phyloP scores from a whole-genome alignment of 2,329 filamentous ascomycete species.

The Aspergillus awamori region DNA sequence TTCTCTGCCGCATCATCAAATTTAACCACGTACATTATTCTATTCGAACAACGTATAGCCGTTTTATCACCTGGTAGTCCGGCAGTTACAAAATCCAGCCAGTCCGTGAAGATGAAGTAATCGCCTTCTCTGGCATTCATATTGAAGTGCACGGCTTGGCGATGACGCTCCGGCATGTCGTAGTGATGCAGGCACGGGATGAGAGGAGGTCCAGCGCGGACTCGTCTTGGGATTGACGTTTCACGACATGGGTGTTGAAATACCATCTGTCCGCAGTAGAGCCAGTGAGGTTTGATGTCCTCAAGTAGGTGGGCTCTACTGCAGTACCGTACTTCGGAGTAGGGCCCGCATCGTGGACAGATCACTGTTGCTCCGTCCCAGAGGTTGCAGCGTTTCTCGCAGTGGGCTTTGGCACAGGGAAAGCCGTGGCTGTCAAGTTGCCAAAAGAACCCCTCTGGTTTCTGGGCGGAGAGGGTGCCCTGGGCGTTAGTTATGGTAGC shows the following conservation, averaged over 20 bases:
- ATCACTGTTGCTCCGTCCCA: constrained; percentile 37
- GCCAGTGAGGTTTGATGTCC: constrained; percentile 43
- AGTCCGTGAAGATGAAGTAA: constrained; percentile 42
- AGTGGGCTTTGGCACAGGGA: constrained; percentile 34
- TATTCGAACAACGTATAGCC: constrained; percentile 28
- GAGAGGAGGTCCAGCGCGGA: constrained; percentile 28
- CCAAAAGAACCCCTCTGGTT: constrained; percentile 28
- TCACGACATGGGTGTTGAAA: constrained; percentile 27
- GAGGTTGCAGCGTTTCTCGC: constrained; percentile 34
- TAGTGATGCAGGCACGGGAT: constrained; percentile 32
- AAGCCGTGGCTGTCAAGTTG: constrained; percentile 57
- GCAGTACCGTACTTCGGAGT: constrained; percentile 44
- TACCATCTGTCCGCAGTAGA: constrained; percentile 22
- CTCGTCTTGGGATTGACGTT: constrained; percentile 23
- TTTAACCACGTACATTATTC: constrained; percentile 23
- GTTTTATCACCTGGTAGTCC: constrained; percentile 16
- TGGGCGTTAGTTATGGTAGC: background rate
- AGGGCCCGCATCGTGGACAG: constrained; percentile 46
- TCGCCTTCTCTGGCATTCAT: constrained; percentile 29
- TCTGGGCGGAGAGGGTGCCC: constrained; percentile 11
- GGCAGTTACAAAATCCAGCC: constrained; percentile 17
- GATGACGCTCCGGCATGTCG: constrained; percentile 41
- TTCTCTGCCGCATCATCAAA: constrained; percentile 31
- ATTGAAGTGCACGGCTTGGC: constrained; percentile 38
- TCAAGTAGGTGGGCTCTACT: constrained; percentile 38